A percentile compares a stretch with the other conserved stretches of the same genome.
These are phyloP conservation scores for Pholiota molesta DNA, from an alignment of 768 basidiomycete genomes.

Conservation along the genomic window DNA sequence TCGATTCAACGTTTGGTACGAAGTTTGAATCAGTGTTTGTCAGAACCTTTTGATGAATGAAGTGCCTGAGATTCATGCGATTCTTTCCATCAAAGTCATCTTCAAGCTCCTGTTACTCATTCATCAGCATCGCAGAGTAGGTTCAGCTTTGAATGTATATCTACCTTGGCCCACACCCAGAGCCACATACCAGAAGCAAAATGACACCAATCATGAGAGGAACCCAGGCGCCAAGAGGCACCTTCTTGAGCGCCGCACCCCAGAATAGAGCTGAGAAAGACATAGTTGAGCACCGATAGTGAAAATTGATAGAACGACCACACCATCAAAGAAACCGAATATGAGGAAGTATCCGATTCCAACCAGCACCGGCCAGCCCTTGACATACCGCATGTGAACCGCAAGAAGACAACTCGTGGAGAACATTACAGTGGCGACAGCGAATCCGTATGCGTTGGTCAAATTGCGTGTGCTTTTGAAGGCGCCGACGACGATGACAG, in stretches of 20 bases:
- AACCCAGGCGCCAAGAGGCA: constrained; percentile 70
- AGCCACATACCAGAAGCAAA: constrained; percentile 56
- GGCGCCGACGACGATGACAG: constrained; percentile 56
- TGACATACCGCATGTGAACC: constrained; percentile 60
- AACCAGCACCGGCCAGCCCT: constrained; percentile 46
- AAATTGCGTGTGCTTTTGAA: constrained; percentile 58
- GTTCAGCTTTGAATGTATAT: neutral
- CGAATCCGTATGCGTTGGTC: constrained; percentile 65
- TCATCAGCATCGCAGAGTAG: neutral
- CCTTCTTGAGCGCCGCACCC: constrained; percentile 63
- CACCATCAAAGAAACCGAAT: constrained; percentile 69
- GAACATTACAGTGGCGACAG: constrained; percentile 69
- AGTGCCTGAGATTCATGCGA: constrained; percentile 54
- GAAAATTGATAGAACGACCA: constrained; percentile 1
- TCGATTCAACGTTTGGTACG: constrained; percentile 16
- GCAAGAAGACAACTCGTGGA: constrained; percentile 59
- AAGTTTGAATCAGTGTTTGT: constrained; percentile 16
- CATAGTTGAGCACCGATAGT: neutral
- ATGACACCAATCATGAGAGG: constrained; percentile 59
- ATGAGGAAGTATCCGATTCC: constrained; percentile 49
- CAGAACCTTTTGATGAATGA: constrained; percentile 43
- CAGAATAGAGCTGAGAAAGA: constrained; percentile 51
- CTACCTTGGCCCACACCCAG: constrained; percentile 68
- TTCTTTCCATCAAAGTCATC: constrained; percentile 61
- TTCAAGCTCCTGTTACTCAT: constrained; percentile 47